These are phyloP conservation scores for Gracilaria vermiculophylla DNA, from an alignment of 23 red algal genomes.

Conservation along the genomic window DNA sequence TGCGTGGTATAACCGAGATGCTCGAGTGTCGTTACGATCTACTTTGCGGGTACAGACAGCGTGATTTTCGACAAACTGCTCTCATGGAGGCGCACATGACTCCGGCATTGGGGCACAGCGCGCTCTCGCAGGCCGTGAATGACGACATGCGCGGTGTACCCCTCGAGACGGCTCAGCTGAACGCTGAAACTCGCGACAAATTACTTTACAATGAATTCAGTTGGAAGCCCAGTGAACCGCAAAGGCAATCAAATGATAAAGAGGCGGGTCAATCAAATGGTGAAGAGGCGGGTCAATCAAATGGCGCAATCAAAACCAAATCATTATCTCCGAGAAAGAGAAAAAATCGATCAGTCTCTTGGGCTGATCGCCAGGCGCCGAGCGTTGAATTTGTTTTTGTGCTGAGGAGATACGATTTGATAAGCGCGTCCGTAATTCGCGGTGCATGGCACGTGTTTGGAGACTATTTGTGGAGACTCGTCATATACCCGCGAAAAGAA, in stretches of 20 bases:
- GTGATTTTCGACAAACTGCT: not conserved
- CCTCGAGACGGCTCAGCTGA: not conserved
- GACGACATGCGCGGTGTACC: constrained; percentile 4
- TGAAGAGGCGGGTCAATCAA: not conserved
- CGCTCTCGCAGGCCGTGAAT: not conserved
- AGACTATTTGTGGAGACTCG: constrained; percentile 84
- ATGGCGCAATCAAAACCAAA: not conserved
- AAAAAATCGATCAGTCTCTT: not conserved
- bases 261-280: not conserved
- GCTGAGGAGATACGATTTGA: constrained; percentile 38
- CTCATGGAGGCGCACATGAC: constrained; percentile 5
- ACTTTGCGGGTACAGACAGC: not conserved
- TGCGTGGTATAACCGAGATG: not conserved
- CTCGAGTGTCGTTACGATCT: not conserved
- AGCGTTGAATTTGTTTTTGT: constrained; percentile 37
- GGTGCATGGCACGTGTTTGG: constrained; percentile 73
- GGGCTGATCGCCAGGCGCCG: not conserved
- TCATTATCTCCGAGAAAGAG: not conserved
- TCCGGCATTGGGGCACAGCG: not conserved
- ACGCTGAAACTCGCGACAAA: not conserved
- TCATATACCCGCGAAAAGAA: constrained; percentile 88
- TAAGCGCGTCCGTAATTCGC: constrained; percentile 41
- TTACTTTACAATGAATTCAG: not conserved
- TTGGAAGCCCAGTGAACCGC: not conserved
- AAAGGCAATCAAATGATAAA: not conserved